Conservation (phyloP, 495 filamentous ascomycete species). For the Aspergillus cavernicola region DNA sequence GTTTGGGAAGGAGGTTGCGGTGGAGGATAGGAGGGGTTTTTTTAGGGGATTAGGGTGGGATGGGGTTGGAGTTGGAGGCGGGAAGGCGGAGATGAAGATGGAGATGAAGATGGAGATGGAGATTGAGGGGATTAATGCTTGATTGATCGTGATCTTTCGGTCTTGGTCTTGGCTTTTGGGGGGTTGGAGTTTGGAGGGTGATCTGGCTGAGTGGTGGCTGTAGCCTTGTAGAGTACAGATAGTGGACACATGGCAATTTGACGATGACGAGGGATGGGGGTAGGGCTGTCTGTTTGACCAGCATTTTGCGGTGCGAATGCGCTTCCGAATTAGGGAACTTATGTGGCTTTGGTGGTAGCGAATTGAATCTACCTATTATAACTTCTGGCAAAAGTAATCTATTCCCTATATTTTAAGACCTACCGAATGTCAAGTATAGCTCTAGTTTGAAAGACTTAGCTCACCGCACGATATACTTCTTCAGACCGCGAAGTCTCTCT, state of each 20-base stretch:
- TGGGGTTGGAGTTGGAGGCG: conserved; percentile 17
- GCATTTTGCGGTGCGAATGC: too few species aligned
- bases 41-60: conserved; percentile 39
- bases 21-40: conserved; percentile 24
- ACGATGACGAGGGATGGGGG: too few species aligned
- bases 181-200: neutral
- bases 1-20: conserved; percentile 22
- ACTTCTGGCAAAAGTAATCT: too few species aligned
- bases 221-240: too few species aligned
- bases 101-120: conserved; percentile 32
- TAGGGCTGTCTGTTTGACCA: too few species aligned
- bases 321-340: too few species aligned
- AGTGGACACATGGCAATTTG: too few species aligned
- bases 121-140: conserved; percentile 25
- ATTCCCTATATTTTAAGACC: too few species aligned
- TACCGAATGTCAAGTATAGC: too few species aligned
- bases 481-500: conserved; percentile 80
- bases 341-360: too few species aligned
- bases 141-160: neutral
- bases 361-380: too few species aligned
- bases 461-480: conserved; percentile 62
- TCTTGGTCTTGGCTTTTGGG: neutral
- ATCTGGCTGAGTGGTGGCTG: too few species aligned
- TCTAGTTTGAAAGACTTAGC: neutral
- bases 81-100: conserved; percentile 31